Conservation (phyloP, 1,139 yeast genomes). For the Candida pseudocylindracea region DNA sequence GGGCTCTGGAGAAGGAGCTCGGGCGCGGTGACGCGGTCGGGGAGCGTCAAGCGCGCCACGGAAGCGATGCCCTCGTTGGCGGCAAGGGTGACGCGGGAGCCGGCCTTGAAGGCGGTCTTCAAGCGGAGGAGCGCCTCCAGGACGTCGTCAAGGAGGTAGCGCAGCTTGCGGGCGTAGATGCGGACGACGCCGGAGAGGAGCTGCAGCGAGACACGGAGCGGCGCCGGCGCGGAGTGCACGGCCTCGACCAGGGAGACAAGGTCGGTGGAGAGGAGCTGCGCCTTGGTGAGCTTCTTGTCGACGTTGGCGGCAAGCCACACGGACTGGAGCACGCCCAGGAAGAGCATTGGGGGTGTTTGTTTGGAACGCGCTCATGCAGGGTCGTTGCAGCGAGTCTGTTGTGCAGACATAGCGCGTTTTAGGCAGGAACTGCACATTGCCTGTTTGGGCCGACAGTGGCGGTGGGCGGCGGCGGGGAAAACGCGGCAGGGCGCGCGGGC, state of each 20-base stretch:
- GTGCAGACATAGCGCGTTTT: too few species aligned
- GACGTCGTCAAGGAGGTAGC: constrained; percentile 68
- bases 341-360: too few species aligned
- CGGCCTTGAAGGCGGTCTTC: constrained; percentile 42
- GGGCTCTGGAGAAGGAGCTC: constrained; percentile 52
- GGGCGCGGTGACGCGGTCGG: constrained; percentile 60
- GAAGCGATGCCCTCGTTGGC: constrained; percentile 12
- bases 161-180: constrained; percentile 73
- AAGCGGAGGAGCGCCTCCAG: constrained; percentile 54
- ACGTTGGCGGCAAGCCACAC: constrained; percentile 90
- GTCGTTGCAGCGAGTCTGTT: too few species aligned
- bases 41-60: constrained; percentile 34
- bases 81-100: constrained; percentile 13
- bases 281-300: constrained; percentile 60
- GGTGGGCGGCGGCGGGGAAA: too few species aligned
- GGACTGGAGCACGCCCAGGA: background rate
- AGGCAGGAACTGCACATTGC: too few species aligned
- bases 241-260: constrained; percentile 37
- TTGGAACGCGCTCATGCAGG: too few species aligned
- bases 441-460: too few species aligned
- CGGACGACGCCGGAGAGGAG: constrained; percentile 72
- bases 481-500: too few species aligned
- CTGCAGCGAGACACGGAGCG: constrained; percentile 76
- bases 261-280: constrained; percentile 52
- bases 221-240: constrained; percentile 17